Evolutionary conservation across 1,284 basidiomycete species (phyloP).

Genomic region (Apiotrichum mycotoxinovorans): DNA sequence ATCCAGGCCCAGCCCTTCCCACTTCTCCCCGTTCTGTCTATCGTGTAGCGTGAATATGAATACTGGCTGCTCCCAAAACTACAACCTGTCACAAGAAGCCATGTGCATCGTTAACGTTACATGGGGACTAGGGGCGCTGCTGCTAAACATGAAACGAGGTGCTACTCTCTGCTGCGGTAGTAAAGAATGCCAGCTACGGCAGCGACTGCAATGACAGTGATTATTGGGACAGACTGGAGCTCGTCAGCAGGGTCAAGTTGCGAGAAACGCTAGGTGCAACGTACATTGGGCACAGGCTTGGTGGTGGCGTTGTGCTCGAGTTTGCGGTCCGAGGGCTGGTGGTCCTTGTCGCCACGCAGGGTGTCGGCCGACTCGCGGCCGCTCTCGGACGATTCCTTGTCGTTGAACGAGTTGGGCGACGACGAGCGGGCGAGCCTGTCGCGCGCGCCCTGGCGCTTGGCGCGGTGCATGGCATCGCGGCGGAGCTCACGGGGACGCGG

Average conservation of each 20-base stretch:
- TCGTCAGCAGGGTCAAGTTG: not conserved
- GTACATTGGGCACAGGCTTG: conserved; percentile 4
- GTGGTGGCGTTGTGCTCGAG: conserved; percentile 6
- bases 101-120: conserved; percentile 2
- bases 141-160: not conserved
- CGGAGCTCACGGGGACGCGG: conserved; percentile 8
- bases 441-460: conserved; percentile 1
- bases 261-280: not conserved
- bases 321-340: conserved; percentile 1
- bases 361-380: conserved; percentile 43
- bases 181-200: conserved; percentile 41
- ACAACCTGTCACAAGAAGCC: not conserved
- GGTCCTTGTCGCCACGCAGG: conserved; percentile 28
- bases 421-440: conserved; percentile 4
- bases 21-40: not conserved
- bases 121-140: not conserved
- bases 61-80: not conserved
- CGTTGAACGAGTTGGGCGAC: conserved; percentile 2
- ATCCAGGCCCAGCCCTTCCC: not conserved
- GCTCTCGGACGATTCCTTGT: conserved; percentile 36
- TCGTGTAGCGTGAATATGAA: not conserved
- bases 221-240: conserved; percentile 28
- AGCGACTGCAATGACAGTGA: conserved; percentile 39
- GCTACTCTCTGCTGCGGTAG: conserved; percentile 31
- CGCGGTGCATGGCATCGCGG: conserved; percentile 9